These are phyloP conservation scores for Hypericum androsaemum DNA, from an alignment of 345 rosid species.

Conservation along the genomic window DNA sequence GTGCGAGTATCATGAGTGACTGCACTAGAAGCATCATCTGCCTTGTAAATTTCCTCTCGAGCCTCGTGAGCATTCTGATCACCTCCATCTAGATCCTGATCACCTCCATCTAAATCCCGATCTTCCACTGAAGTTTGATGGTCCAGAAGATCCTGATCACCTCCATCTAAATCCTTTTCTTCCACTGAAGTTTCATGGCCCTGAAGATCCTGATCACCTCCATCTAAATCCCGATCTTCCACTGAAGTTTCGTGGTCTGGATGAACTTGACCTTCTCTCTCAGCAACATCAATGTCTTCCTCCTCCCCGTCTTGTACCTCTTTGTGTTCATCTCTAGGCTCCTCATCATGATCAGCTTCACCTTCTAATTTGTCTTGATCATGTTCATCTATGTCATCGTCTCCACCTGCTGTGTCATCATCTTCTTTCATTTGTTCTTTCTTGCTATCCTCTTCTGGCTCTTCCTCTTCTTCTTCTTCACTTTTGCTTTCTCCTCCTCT, in stretches of 20 bases:
- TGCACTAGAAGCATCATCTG: constrained; percentile 96
- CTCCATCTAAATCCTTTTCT: too few species aligned
- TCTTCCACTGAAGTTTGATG: constrained; percentile 26
- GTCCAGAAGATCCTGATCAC: constrained; percentile 16
- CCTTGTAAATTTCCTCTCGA: constrained; percentile 71
- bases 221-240: constrained; percentile 14
- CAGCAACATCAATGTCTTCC: constrained; percentile 28
- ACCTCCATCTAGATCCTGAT: constrained; percentile 25
- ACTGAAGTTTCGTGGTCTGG: constrained; percentile 19
- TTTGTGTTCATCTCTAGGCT: constrained; percentile 38
- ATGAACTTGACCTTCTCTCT: constrained; percentile 30
- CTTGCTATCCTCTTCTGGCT: too few species aligned
- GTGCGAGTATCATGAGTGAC: constrained; percentile 64
- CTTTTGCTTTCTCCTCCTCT: constrained; percentile 2
- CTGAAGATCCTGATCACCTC: constrained; percentile 18
- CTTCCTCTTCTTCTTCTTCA: constrained; percentile 20
- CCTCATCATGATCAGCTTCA: constrained; percentile 42
- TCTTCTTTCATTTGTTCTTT: too few species aligned
- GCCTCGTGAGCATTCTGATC: constrained; percentile 50
- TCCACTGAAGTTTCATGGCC: too few species aligned
- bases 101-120: neutral
- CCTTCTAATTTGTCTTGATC: constrained; percentile 21
- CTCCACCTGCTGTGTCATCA: constrained; percentile 4
- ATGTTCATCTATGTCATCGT: constrained; percentile 18
- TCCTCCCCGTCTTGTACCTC: constrained; percentile 15